A percentile compares a stretch with the other conserved stretches of the same genome.
These are phyloP conservation scores for Tagetes patula DNA, from an alignment of 129 eudicot genomes.

Conservation along the genomic window DNA sequence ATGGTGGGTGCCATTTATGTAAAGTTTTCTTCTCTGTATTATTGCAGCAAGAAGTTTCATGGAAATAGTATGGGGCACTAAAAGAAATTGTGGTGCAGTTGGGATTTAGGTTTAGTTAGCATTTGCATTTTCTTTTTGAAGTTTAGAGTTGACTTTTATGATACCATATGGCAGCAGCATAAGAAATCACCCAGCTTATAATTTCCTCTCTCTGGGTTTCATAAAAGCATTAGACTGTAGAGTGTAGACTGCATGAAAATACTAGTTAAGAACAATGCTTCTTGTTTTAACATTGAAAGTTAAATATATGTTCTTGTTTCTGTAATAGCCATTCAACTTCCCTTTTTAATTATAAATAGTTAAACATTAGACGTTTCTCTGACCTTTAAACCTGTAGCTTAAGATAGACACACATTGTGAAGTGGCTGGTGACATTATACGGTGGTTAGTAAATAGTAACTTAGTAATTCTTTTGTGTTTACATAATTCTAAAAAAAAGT, in stretches of 20 bases:
- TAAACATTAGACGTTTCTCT: not conserved
- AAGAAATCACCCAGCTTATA: constrained; percentile 8
- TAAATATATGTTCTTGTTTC: not conserved
- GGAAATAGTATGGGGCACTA: not conserved
- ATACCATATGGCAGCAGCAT: not conserved
- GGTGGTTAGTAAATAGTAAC: not conserved
- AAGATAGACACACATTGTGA: no score
- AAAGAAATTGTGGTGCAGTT: not conserved
- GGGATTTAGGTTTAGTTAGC: constrained; percentile 16
- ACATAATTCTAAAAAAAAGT: not conserved
- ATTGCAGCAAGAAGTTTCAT: not conserved
- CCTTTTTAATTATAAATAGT: no score
- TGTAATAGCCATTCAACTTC: not conserved
- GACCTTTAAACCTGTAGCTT: not conserved
- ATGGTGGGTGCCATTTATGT: not conserved
- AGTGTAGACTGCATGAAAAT: not conserved
- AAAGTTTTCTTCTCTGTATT: not conserved
- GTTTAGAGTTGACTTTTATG: not conserved
- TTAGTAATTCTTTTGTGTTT: not conserved
- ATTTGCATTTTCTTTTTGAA: constrained; percentile 6
- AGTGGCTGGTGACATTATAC: not conserved
- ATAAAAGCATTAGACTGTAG: not conserved
- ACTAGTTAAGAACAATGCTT: not conserved
- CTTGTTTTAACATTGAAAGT: not conserved
- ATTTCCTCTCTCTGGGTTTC: not conserved